These are phyloP conservation scores for Eucalyptus decipiens DNA, from an alignment of 345 rosid genomes.

Conservation along the genomic window DNA sequence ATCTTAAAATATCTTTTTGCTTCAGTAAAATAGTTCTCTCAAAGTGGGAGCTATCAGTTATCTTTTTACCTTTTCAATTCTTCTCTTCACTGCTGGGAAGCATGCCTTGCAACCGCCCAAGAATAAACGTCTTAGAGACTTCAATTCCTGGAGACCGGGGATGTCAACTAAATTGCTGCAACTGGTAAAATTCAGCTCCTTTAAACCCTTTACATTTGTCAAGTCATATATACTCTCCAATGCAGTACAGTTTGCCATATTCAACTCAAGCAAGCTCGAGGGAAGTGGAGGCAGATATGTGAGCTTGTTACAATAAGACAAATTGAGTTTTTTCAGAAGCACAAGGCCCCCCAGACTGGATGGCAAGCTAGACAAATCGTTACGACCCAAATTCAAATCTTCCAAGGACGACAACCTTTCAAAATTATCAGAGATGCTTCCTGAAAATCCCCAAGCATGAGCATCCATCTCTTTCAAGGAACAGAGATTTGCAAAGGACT, in stretches of 20 bases:
- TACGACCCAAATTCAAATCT: conserved; percentile 16
- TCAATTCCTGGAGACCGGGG: conserved; percentile 30
- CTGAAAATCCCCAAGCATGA: conserved; percentile 23
- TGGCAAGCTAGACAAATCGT: conserved; percentile 30
- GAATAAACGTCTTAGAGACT: conserved; percentile 18
- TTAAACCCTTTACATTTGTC: conserved; percentile 10
- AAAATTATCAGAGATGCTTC: conserved; percentile 35
- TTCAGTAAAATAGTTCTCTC: neutral
- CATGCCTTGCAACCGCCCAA: conserved; percentile 26
- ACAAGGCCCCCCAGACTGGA: conserved; percentile 32
- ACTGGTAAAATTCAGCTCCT: conserved; percentile 15
- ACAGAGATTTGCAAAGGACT: conserved; percentile 23
- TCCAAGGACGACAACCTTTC: conserved; percentile 24
- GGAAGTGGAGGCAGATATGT: conserved; percentile 36
- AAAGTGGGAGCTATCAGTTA: neutral
- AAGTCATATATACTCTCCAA: conserved; percentile 16
- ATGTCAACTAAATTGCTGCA: conserved; percentile 28
- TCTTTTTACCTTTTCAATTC: conserved; percentile 27
- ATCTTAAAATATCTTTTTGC: neutral
- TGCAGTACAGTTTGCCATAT: conserved; percentile 21
- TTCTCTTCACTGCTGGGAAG: conserved; percentile 9
- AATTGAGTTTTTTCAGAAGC: conserved; percentile 10
- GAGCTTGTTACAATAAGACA: conserved; percentile 23
- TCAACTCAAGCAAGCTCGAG: conserved; percentile 17
- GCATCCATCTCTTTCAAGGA: conserved; percentile 29